These are phyloP conservation scores for Daldinia eschscholtzii DNA, from an alignment of 2,329 filamentous ascomycete genomes.

Conservation along the genomic window DNA sequence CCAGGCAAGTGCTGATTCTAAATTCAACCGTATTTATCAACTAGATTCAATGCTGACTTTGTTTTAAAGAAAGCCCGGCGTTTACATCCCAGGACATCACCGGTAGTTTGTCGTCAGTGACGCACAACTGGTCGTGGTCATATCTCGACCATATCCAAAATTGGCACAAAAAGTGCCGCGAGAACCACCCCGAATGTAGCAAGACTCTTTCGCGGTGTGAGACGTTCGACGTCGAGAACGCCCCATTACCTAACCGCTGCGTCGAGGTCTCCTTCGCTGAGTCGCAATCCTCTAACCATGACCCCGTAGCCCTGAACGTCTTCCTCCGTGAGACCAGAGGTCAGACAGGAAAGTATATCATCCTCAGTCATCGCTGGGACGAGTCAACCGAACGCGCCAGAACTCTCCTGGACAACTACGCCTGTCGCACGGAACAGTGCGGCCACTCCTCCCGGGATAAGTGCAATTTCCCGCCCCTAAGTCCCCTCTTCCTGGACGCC, in stretches of 20 bases:
- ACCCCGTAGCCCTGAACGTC: neutral
- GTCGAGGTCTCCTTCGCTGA: neutral
- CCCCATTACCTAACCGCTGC: slow-evolving; percentile 8
- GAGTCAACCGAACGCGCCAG: slow-evolving; percentile 16
- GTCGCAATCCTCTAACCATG: no score
- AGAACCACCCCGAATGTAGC: slow-evolving; percentile 16
- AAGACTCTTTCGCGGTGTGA: slow-evolving; percentile 25
- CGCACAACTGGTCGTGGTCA: slow-evolving; percentile 10
- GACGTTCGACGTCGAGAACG: slow-evolving; percentile 21
- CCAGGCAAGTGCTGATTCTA: neutral
- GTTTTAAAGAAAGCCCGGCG: neutral
- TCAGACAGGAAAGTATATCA: slow-evolving; percentile 25
- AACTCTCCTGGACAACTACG: slow-evolving; percentile 22
- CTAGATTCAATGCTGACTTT: neutral
- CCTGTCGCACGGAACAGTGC: neutral
- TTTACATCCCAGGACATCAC: slow-evolving; percentile 23
- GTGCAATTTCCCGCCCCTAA: neutral
- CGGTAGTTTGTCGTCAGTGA: slow-evolving; percentile 12
- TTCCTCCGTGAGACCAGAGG: slow-evolving; percentile 17
- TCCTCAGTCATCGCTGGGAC: slow-evolving; percentile 29
- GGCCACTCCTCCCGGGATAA: neutral
- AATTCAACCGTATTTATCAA: neutral
- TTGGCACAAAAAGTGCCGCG: slow-evolving; percentile 24
- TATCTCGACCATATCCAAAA: slow-evolving; percentile 12
- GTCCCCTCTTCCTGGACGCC: neutral